These are phyloP conservation scores for Flaveria floridana DNA, from an alignment of 140 eudicot species.

Conservation along the genomic window DNA sequence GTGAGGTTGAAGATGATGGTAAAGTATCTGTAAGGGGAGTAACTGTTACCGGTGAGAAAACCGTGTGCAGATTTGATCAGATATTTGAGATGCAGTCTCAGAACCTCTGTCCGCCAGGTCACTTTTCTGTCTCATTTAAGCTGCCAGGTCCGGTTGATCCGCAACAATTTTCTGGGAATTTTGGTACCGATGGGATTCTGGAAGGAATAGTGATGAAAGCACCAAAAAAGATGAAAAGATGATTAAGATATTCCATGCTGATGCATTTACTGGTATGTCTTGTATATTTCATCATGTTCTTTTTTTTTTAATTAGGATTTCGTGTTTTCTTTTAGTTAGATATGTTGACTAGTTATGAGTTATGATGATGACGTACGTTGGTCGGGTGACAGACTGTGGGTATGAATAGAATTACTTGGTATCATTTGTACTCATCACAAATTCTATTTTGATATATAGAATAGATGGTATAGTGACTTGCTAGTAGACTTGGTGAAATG, in stretches of 20 bases:
- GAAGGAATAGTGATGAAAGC: conserved; percentile 86
- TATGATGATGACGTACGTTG: conserved; percentile 32
- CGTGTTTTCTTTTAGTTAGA: conserved; percentile 26
- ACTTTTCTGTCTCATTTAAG: conserved; percentile 74
- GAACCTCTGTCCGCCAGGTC: conserved; percentile 92
- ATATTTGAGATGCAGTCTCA: conserved; percentile 80
- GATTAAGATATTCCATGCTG: conserved; percentile 21
- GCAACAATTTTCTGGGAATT: conserved; percentile 70
- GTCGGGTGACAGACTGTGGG: conserved; percentile 20
- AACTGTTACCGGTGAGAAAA: conserved; percentile 68
- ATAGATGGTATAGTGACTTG: conserved; percentile 6
- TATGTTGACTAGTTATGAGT: conserved; percentile 21
- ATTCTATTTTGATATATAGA: conserved; percentile 20
- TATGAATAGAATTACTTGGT: conserved; percentile 11
- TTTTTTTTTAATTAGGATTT: conserved; percentile 21
- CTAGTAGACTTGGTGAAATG: not conserved
- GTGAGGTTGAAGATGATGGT: conserved; percentile 90
- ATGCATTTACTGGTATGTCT: conserved; percentile 28
- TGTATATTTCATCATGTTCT: conserved; percentile 24
- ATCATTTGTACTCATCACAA: conserved; percentile 24
- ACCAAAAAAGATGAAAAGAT: conserved; percentile 32
- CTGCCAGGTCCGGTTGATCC: conserved; percentile 96
- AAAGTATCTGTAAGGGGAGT: conserved; percentile 73
- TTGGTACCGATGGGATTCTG: conserved; percentile 88
- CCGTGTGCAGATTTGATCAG: conserved; percentile 49